These are phyloP conservation scores for Rheum nobile DNA, from an alignment of 148 eudicot genomes.

Conservation along the genomic window DNA sequence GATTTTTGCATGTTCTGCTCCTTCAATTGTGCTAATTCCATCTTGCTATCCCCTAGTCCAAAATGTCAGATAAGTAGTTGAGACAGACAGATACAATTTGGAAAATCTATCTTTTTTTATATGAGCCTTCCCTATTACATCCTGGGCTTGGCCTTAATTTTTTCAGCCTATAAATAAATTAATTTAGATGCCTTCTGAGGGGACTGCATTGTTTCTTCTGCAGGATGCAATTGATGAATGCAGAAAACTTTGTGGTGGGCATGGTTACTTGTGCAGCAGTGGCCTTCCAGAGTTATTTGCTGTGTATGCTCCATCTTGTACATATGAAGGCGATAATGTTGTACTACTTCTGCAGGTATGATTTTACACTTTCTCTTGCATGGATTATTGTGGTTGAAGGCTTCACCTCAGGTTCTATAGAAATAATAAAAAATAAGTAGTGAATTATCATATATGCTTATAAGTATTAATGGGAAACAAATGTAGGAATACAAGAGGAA, in stretches of 20 bases:
- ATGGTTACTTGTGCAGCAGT: slow-evolving; percentile 86
- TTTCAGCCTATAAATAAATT: background rate
- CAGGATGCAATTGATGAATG: slow-evolving; percentile 98
- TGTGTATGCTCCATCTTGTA: slow-evolving; percentile 87
- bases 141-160: background rate
- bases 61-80: background rate
- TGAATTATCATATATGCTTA: background rate
- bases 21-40: background rate
- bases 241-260: slow-evolving; percentile 91
- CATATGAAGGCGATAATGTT: slow-evolving; percentile 87
- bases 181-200: background rate
- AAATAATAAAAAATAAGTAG: background rate
- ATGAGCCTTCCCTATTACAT: background rate
- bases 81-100: background rate
- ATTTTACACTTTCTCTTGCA: background rate
- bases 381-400: background rate
- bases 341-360: slow-evolving; percentile 82
- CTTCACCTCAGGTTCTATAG: background rate
- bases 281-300: slow-evolving; percentile 98
- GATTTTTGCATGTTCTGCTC: background rate
- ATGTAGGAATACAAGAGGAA: background rate
- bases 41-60: background rate
- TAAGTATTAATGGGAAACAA: background rate
- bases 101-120: background rate
- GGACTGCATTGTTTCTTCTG: background rate